phyloP scores from a whole-genome alignment of 441 rosid genomes.

The Lepidium campestre region DNA sequence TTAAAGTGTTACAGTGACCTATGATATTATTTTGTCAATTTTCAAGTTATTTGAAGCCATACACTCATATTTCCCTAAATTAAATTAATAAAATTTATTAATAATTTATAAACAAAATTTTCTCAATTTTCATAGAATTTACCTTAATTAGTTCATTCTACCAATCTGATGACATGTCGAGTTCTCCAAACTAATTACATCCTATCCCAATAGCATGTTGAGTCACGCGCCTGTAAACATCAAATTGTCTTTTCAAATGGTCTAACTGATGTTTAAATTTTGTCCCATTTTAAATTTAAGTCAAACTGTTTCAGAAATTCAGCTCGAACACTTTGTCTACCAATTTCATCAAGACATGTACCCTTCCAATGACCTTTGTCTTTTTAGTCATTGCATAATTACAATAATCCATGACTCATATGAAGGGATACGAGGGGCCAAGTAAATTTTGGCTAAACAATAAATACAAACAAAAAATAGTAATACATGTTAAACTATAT shows the following conservation, averaged over 20 bases:
- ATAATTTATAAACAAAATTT: background rate
- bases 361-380: background rate
- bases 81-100: too few species aligned
- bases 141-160: background rate
- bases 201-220: background rate
- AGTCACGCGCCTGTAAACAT: background rate
- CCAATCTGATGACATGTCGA: background rate
- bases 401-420: background rate
- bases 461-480: too few species aligned
- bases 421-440: background rate
- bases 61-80: too few species aligned
- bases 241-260: background rate
- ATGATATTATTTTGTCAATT: too few species aligned
- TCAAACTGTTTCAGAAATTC: background rate
- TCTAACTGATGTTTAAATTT: background rate
- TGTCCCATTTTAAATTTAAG: background rate
- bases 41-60: too few species aligned
- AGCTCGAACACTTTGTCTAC: background rate
- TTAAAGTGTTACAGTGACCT: too few species aligned
- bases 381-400: constrained; percentile 1
- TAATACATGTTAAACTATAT: too few species aligned
- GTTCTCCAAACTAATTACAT: background rate
- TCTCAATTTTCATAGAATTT: background rate
- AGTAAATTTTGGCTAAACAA: background rate
- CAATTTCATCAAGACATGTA: background rate